These are phyloP conservation scores for Porphyrellus cyaneotinctus DNA, from an alignment of 768 basidiomycete genomes.

Conservation along the genomic window DNA sequence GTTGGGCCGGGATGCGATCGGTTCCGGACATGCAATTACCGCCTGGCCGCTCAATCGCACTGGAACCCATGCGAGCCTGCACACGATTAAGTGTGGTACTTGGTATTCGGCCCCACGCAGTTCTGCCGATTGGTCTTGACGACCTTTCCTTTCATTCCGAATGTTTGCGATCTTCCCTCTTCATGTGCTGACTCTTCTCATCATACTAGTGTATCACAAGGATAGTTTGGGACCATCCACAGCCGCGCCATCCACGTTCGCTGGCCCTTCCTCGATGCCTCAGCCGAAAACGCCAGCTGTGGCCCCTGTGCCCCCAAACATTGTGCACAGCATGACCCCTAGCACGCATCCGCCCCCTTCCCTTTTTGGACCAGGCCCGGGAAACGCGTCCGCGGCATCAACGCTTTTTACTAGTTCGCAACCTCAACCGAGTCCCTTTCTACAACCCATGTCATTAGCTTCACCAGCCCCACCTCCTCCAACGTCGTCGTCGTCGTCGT, in stretches of 20 bases:
- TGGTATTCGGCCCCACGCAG: too few relatives aligned
- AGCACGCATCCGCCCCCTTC: constrained; percentile 31
- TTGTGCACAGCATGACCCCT: constrained; percentile 29
- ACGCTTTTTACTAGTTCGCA: constrained; percentile 20
- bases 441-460: constrained; percentile 17
- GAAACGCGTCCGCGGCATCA: constrained; percentile 12
- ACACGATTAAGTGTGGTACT: background rate
- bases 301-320: constrained; percentile 6
- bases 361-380: constrained; percentile 20
- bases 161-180: background rate
- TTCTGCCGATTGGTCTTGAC: too few relatives aligned
- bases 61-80: background rate
- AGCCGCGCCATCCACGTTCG: constrained; percentile 11
- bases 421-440: constrained; percentile 30
- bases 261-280: constrained; percentile 5
- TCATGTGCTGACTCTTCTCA: constrained; percentile 5
- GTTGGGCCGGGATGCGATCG: too few relatives aligned
- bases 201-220: constrained; percentile 20
- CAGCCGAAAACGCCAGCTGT: constrained; percentile 21
- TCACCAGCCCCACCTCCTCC: constrained; percentile 18
- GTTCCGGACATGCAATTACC: too few relatives aligned
- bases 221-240: constrained; percentile 14
- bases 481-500: constrained; percentile 21
- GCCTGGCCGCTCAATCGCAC: too few relatives aligned
- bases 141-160: background rate